Base-by-base conservation (phyloP, 1,284 basidiomycete species). In the Irpex rosettiformis region DNA sequence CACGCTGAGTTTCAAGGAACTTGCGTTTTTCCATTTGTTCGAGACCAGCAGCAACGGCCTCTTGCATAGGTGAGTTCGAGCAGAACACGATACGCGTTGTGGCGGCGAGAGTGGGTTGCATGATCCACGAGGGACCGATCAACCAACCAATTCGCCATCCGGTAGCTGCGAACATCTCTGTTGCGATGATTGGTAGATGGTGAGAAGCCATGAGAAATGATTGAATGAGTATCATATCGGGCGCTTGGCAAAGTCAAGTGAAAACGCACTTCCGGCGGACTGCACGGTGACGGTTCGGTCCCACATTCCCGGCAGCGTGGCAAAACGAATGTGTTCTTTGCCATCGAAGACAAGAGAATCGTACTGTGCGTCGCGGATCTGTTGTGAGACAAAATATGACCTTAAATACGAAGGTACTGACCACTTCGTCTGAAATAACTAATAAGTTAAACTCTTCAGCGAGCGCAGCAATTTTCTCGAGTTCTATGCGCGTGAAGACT, bases 101-200 rank as follows among this genome's bases (percentile, higher is more conserved):
- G 0, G 94, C 96, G 3, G 94, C 94, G 21, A 97, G 81, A 3
- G 93, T 89, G 1, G 96, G 94, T 37, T 79, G 79, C 58, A 97
- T 91, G 66, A 99, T 91, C 42, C 85, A 86, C 22, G 83, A 70
- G 3, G 94, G 93, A 4, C 91, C 97, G 63, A 99, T 89, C 11
- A 96, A 83, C 95, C 95, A 99, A 67, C 96, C 97, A 24, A 99
- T 85, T 58, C 97, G 88, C 96, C 96, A 99, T 24, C 97, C 97
- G 1, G 97, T 99, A 6, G 94, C 94, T 16, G 96, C 93, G 72
- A 99, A 99, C n/a, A 93, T 88, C 79, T 95, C 92, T 94, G 69
- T 10, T 24, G 43, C 16, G 22, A 18, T 55, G 18, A 43, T 28
- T 8, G 13, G 27, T 21, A 18, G 21, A 16, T 3, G 18, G 43